Conservation (phyloP, 129 eudicot genomes). For the Pittosporum tobira region DNA sequence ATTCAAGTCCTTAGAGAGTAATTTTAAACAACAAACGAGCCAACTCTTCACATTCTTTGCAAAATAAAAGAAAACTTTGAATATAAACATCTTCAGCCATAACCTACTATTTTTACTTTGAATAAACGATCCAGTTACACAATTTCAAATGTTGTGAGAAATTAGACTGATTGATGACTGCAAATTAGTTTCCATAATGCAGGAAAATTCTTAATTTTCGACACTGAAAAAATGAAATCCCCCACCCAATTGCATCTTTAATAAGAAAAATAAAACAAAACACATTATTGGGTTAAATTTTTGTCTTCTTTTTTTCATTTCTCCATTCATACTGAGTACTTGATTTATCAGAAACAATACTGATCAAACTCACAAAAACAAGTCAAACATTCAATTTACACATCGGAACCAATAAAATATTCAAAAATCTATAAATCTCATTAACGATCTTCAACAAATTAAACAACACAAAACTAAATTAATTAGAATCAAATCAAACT, state of each 20-base stretch:
- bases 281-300: too few relatives aligned
- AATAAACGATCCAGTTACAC: neutral
- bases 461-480: conserved; percentile 6
- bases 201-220: neutral
- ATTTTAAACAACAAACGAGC: too few relatives aligned
- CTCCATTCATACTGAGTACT: too few relatives aligned
- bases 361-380: conserved; percentile 2
- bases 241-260: too few relatives aligned
- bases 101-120: too few relatives aligned
- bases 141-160: neutral
- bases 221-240: too few relatives aligned
- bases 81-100: too few relatives aligned
- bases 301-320: neutral
- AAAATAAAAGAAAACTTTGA: too few relatives aligned
- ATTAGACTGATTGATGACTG: neutral
- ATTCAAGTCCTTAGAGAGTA: too few relatives aligned
- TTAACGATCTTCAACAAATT: neutral
- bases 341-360: neutral
- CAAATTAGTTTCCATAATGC: neutral
- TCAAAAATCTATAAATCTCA: neutral
- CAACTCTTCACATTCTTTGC: too few relatives aligned
- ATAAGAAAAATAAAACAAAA: too few relatives aligned
- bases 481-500: conserved; percentile 7
- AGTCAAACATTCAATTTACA: neutral
- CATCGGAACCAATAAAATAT: neutral